Evolutionary conservation across 768 basidiomycete genomes (phyloP), one percentile per base, ranked within the genome.

Genomic region (Amanita exitialis): DNA sequence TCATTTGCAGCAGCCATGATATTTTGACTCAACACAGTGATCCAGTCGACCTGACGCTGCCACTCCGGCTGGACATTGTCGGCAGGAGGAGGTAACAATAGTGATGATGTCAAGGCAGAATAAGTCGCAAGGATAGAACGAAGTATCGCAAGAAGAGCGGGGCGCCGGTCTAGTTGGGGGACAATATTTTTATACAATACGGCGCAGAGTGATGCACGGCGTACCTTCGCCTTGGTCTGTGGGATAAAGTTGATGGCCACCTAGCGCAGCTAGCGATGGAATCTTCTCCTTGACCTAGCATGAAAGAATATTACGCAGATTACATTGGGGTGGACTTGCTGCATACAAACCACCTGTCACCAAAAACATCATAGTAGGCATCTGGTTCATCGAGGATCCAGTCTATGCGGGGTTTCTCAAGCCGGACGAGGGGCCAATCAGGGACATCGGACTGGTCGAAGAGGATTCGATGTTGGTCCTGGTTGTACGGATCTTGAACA

Each of bases 1-100:
- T 92, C 90, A 60, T 95, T 95, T 34, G 87, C 88, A 15, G 88
- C 86, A 12, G 84, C 87, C 80, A 93, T 89, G 51, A 95, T 75
- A 63, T 94, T 95, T 63, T 90, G 86, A 6, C 80, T 80, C 48
- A 91, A 76, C 1, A 87, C 71, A 9, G 76, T 80, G 47, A 93
- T 84, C 86, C 90, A 90, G 60, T 90, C 86, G 1, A 86, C 72
- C 49, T 84, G 79, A 45, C 78, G 70, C 47, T 80, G 76, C 86
- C 88, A 92, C 54, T 86, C 82, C 23, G 86, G 82, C 16, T 73
- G 60, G 51, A 70, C 69, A 38, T 65, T 65, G 34, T 70, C 54
- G 3, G 73, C 67, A 6, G 76, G 67, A 10, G 82, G 81, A 0
- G 90, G 87, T 0, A 72, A 67, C 30, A 90, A 75, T 20, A 91